Conservation (phyloP, 495 filamentous ascomycete genomes). For the Geoglossum glabrum region DNA sequence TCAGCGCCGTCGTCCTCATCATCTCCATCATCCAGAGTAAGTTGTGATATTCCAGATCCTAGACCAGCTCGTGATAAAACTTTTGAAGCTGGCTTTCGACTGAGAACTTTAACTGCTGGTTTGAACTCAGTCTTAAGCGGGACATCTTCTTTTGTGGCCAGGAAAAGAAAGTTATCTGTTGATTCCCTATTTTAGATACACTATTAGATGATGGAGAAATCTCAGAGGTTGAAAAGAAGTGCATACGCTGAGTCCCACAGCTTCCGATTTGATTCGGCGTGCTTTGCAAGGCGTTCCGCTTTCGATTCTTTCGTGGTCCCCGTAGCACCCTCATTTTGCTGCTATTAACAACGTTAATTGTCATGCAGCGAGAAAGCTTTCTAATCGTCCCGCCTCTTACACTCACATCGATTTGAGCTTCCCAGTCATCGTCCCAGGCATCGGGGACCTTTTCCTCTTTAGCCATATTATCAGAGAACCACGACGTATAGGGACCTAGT, state of each 20-base stretch:
- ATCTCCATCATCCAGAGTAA: constrained; percentile 39
- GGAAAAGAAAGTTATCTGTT: constrained; percentile 48
- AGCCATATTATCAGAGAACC: constrained; percentile 17
- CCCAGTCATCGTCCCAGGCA: constrained; percentile 89
- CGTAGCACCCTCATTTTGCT: constrained; percentile 11
- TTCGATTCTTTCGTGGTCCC: constrained; percentile 44
- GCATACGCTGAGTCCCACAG: constrained; percentile 73
- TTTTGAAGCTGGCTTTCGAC: constrained; percentile 49
- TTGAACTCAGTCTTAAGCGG: constrained; percentile 70
- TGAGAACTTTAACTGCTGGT: constrained; percentile 60
- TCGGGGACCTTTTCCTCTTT: constrained; percentile 37
- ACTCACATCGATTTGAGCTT: constrained; percentile 49
- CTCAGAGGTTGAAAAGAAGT: constrained; percentile 3
- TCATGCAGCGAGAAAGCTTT: background rate
- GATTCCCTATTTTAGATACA: constrained; percentile 15
- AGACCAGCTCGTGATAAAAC: constrained; percentile 16
- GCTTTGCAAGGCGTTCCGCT: constrained; percentile 58
- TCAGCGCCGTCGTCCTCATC: constrained; percentile 34
- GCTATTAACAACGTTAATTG: background rate
- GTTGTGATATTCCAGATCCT: constrained; percentile 21
- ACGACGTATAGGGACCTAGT: background rate
- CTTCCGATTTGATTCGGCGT: constrained; percentile 61
- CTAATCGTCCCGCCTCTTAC: background rate
- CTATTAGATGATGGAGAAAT: background rate
- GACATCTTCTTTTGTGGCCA: constrained; percentile 41